Evolutionary conservation across 129 eudicot species (phyloP), one percentile per base, ranked within the genome.

Genomic region (Centrapalus pauciflorus): DNA sequence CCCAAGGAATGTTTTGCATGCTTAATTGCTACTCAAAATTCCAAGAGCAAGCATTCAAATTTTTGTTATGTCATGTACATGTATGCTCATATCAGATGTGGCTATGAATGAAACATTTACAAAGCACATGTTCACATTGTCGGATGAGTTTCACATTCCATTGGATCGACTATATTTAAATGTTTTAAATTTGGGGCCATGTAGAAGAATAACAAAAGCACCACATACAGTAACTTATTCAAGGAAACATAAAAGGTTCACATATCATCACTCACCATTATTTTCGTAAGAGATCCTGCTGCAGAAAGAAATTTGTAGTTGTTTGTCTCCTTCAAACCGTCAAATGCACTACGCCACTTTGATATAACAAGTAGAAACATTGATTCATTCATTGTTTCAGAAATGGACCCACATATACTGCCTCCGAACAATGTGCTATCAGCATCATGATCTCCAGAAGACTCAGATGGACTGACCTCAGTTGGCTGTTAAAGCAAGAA

Each of bases 311-410:
- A 86, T 14, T 77, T 87, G 65, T 84, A 79, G 79, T 94, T 84
- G 64, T 82, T 89, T 29, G 90, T 82, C 76, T 89, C 90, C 85
- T 94, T 89, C 72, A 89, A 72, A 61, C 81, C 84, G 26, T 94
- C 97, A 77, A 81, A 89, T 61, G 97, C 86, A 49, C 63, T 64
- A 17, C 91, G 89, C 99, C 99, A 94, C 70, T 86, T 89, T 40
- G 76, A 70, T 61, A 85, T 76, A 46, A 86, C 93, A 67, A 94
- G 73, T 50, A 75, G 75, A 67, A 94, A 94, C 99, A 94, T 89
- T 38, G 96, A 67, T 55, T 89, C 93, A 41, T 89, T 94, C 86
- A 94, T 60, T 37, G 99, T 70, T 79, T 80, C 95, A 20, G 97
- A 89, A 76, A 94, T 70, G 61, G 97, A 90, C 32, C 99, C 99